Base-by-base conservation (phyloP, 352 stramenopile genomes). In the Phytophthora tubulina region DNA sequence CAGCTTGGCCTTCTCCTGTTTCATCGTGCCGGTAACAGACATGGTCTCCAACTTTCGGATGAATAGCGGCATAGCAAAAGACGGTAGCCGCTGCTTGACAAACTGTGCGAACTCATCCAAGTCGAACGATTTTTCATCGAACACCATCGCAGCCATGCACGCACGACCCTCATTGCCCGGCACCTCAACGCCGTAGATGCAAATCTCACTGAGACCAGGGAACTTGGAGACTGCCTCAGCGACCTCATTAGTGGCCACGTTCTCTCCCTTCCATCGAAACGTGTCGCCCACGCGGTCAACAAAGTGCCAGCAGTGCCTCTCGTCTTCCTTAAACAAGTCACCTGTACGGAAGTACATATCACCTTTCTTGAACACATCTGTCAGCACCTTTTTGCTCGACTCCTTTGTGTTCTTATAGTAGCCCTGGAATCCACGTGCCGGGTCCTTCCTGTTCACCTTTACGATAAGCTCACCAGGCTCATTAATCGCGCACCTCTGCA, bases 241-340 rank as follows among this genome's bases (percentile, higher is more conserved):
- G 8, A 98, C 92, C 70, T 98, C 92, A 53, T 90, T 96, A 2
- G 94, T 98, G 42, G 90, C 87, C 14, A 98, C 91, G 61, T 98
- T 98, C 63, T 98, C 94, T 27, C 94, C 94, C 56, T 98, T 98
- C 92, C 94, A 98, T 14, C 94, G 86, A 70, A 97, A 98, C 15
- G 94, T 98, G 65, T 98, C 94, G 27, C 94, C 94, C 14, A 98
- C 86, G 15, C 94, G 88, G 59, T 98, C 95, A 4, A 96, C 77
- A 56, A 97, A 98, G 71, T 96, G 94, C 80, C 92, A 95, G 72
- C 84, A 92, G 4, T 84, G 76, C 6, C 81, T 67, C 32, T 75
- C 63, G 63, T 98, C 92, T 46, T 90, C 79, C 38, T 82, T 81
- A 44, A 98, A 92, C n/a, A 98, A 68, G 63, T 98, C 93, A 8